Conservation (phyloP, 257 asterid genomes). For the Jaltomata sinuosa region DNA sequence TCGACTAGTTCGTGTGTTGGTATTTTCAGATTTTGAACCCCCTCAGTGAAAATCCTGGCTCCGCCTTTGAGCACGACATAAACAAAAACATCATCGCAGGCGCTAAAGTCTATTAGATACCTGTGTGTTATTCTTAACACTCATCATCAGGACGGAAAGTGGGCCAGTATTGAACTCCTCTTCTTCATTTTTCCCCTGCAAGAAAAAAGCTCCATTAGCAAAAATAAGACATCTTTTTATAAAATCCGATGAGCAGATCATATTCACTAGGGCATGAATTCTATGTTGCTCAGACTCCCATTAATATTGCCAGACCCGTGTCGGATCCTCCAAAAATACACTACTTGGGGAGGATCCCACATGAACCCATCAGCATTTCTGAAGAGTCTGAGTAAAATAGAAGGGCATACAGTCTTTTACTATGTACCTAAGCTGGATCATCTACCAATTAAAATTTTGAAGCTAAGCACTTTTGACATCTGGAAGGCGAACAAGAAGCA, state of each 20-base stretch:
- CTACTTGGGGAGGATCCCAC: too few relatives aligned
- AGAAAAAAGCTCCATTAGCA: slow-evolving; percentile 3
- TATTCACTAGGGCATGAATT: too few relatives aligned
- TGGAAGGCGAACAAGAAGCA: background rate
- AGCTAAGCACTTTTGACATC: background rate
- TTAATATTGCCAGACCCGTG: too few relatives aligned
- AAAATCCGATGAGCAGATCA: background rate
- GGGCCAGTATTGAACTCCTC: slow-evolving; percentile 99
- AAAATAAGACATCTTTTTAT: background rate
- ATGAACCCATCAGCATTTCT: too few relatives aligned
- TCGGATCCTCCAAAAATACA: too few relatives aligned
- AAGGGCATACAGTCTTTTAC: background rate
- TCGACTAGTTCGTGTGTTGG: too few relatives aligned
- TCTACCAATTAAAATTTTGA: background rate
- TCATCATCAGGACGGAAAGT: slow-evolving; percentile 63
- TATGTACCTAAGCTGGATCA: background rate
- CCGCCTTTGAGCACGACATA: background rate
- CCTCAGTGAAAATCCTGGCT: too few relatives aligned
- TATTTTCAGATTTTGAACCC: too few relatives aligned
- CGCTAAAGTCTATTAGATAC: slow-evolving; percentile 3
- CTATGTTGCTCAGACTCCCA: too few relatives aligned
- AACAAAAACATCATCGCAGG: background rate
- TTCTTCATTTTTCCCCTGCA: slow-evolving; percentile 67
- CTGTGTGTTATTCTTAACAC: slow-evolving; percentile 54
- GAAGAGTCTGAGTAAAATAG: too few relatives aligned